Evolutionary conservation across 495 filamentous ascomycete species (phyloP).

Genomic region (Trichoderma asperelloides): DNA sequence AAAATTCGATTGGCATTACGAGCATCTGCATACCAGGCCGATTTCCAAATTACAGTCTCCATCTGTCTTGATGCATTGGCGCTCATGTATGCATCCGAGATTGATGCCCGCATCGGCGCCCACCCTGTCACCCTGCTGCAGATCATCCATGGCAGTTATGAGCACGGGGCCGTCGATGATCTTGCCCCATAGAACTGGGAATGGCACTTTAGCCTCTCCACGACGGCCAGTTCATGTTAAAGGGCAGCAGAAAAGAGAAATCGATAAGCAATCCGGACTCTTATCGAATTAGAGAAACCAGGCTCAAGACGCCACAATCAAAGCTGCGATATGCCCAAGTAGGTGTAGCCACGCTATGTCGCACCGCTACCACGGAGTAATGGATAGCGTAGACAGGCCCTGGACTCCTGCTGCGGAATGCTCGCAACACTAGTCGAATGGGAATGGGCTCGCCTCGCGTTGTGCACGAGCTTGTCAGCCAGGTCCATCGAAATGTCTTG

Average conservation of each 20-base stretch:
- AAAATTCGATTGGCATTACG: not conserved
- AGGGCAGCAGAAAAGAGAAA: not conserved
- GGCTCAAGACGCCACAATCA: not conserved
- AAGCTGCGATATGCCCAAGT: not conserved
- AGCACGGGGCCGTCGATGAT: slow-evolving; percentile 1
- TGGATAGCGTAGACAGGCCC: not conserved
- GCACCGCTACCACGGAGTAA: not conserved
- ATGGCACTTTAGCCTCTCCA: not conserved
- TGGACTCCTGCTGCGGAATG: not conserved
- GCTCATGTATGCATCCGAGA: slow-evolving; percentile 2
- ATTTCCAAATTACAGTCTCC: not conserved
- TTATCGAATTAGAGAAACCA: not conserved
- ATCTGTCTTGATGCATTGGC: not conserved
- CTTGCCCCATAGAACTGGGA: not conserved
- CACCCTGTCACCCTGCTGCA: slow-evolving; percentile 1
- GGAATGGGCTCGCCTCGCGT: not conserved
- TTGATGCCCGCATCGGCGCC: not conserved
- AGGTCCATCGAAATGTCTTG: not conserved
- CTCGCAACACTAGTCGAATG: not conserved
- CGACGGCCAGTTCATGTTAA: not conserved
- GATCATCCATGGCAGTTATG: slow-evolving; percentile 3
- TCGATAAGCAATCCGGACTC: not conserved
- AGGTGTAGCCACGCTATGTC: not conserved
- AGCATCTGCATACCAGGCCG: not conserved
- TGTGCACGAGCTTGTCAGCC: not conserved